A percentile compares a stretch with the other conserved stretches of the same genome.
phyloP scores from a whole-genome alignment of 1,139 yeast genomes.

The Kurtzmaniella natalensis region DNA sequence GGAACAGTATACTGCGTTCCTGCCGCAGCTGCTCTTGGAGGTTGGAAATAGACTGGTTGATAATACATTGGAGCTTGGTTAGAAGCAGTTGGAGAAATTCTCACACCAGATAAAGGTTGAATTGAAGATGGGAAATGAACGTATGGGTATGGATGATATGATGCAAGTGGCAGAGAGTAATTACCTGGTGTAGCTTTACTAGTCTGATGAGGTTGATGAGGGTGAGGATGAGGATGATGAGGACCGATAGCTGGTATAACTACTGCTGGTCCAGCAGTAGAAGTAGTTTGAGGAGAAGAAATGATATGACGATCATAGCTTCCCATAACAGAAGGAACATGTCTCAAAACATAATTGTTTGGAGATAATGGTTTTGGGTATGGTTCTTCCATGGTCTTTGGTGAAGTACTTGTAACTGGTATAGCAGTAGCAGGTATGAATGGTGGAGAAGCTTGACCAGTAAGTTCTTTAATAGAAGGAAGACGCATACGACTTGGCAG shows the following conservation, averaged over 20 bases:
- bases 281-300: background rate
- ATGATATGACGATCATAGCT: constrained; percentile 1
- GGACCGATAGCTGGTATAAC: background rate
- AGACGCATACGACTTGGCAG: constrained; percentile 8
- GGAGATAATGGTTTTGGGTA: constrained; percentile 2
- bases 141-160: constrained; percentile 3
- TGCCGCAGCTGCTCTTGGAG: constrained; percentile 6
- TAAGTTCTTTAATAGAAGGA: constrained; percentile 8
- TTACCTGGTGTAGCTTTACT: constrained; percentile 3
- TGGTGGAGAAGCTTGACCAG: constrained; percentile 5
- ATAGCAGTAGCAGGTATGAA: too few relatives aligned
- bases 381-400: constrained; percentile 2
- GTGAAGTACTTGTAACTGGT: constrained; percentile 2
- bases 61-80: constrained; percentile 5
- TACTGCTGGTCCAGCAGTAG: too few relatives aligned
- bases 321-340: background rate
- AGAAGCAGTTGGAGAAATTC: constrained; percentile 7
- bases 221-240: too few relatives aligned
- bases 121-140: constrained; percentile 1
- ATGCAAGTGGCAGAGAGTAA: constrained; percentile 7
- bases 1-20: constrained; percentile 22
- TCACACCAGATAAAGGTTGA: background rate
- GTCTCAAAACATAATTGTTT: constrained; percentile 3
- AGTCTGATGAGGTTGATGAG: constrained; percentile 2
- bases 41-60: constrained; percentile 3